These are phyloP conservation scores for Leccinum subspadiceum DNA, from an alignment of 1,284 basidiomycete genomes.

Conservation along the genomic window DNA sequence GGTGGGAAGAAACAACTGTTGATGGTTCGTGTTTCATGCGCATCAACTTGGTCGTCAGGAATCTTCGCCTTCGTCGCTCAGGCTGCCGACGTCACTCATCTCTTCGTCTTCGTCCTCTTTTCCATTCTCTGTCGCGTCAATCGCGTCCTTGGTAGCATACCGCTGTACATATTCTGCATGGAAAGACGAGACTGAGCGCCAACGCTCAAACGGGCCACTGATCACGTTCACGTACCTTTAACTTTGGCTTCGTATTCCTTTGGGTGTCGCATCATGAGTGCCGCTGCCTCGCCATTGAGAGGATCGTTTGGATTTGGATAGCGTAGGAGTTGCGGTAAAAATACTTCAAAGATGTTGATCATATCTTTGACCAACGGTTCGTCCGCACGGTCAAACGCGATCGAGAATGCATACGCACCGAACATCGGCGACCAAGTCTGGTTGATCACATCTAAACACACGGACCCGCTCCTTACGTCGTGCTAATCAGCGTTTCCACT, in stretches of 20 bases:
- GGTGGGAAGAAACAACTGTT: slow-evolving; percentile 6
- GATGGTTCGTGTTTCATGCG: slow-evolving; percentile 11
- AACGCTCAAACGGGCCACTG: background rate
- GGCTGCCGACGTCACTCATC: slow-evolving; percentile 91
- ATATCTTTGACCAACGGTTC: slow-evolving; percentile 62
- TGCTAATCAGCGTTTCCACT: slow-evolving; percentile 4
- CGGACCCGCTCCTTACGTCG: slow-evolving; percentile 78
- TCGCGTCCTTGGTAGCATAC: slow-evolving; percentile 80
- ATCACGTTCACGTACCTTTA: slow-evolving; percentile 56
- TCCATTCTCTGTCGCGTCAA: slow-evolving; percentile 60
- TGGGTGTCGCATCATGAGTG: slow-evolving; percentile 94
- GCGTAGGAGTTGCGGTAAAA: slow-evolving; percentile 93
- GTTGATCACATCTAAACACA: slow-evolving; percentile 96
- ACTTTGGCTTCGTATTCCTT: slow-evolving; percentile 93
- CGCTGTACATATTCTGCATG: slow-evolving; percentile 84
- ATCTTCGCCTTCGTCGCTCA: slow-evolving; percentile 63
- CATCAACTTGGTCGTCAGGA: slow-evolving; percentile 22
- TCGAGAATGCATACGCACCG: slow-evolving; percentile 47
- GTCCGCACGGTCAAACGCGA: slow-evolving; percentile 6
- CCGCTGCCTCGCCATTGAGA: slow-evolving; percentile 95
- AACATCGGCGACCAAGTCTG: slow-evolving; percentile 99
- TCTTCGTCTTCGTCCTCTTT: slow-evolving; percentile 80
- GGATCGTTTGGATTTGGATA: slow-evolving; percentile 99
- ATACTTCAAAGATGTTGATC: slow-evolving; percentile 99
- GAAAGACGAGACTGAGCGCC: slow-evolving; percentile 9